Evolutionary conservation across 768 basidiomycete species (phyloP).

Genomic region (Tulasnella calospora): DNA sequence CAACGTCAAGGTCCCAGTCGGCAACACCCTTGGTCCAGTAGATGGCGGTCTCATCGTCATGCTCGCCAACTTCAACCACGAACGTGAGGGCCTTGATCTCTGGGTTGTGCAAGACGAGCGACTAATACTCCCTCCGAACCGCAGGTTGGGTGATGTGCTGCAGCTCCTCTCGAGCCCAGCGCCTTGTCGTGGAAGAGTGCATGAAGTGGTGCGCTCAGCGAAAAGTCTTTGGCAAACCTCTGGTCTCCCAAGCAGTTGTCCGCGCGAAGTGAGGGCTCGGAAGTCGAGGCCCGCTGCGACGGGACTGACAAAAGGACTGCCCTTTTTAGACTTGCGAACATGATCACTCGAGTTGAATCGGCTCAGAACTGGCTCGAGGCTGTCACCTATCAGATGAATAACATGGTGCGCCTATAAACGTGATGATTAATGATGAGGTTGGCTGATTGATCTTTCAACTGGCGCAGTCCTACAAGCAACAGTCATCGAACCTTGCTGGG

Average conservation of each 20-base stretch:
- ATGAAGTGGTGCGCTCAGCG: slow-evolving; percentile 87
- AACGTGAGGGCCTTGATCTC: slow-evolving; percentile 38
- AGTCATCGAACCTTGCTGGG: slow-evolving; percentile 70
- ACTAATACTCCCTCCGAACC: not conserved
- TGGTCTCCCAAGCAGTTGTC: slow-evolving; percentile 77
- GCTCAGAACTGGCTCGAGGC: slow-evolving; percentile 84
- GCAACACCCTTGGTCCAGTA: slow-evolving; percentile 78
- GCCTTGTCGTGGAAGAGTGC: slow-evolving; percentile 74
- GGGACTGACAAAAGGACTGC: not conserved
- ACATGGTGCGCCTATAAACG: slow-evolving; percentile 51
- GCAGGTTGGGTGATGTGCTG: slow-evolving; percentile 80
- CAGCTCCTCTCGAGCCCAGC: slow-evolving; percentile 58
- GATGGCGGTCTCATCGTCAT: slow-evolving; percentile 66
- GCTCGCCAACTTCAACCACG: slow-evolving; percentile 86
- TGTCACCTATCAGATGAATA: slow-evolving; percentile 80
- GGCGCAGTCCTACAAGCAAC: slow-evolving; percentile 60
- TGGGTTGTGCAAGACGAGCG: not conserved
- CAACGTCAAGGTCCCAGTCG: slow-evolving; percentile 78
- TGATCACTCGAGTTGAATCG: slow-evolving; percentile 82
- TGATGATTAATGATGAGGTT: slow-evolving; percentile 32
- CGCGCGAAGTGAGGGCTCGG: slow-evolving; percentile 53
- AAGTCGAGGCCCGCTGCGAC: slow-evolving; percentile 5
- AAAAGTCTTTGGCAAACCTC: slow-evolving; percentile 78
- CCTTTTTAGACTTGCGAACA: slow-evolving; percentile 53
- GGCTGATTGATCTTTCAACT: not conserved